Evolutionary conservation across 345 rosid genomes (phyloP).

Genomic region (Dimocarpus longan): DNA sequence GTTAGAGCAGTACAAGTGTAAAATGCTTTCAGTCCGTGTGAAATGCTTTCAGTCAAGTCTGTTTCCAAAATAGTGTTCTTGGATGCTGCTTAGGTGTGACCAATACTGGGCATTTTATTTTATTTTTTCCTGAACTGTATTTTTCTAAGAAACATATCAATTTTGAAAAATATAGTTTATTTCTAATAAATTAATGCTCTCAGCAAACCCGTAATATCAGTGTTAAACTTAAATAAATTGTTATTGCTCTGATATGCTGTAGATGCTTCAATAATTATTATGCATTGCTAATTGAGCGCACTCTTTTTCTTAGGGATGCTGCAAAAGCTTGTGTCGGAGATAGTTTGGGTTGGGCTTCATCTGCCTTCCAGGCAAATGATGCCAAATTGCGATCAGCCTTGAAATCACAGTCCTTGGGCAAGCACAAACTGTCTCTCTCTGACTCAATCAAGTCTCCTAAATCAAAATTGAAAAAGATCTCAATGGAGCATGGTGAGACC

Average conservation of each 20-base stretch:
- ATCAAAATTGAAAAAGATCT: slow-evolving; percentile 62
- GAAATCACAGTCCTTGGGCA: slow-evolving; percentile 64
- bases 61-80: not conserved
- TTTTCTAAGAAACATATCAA: no score
- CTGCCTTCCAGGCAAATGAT: slow-evolving; percentile 64
- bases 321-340: slow-evolving; percentile 60
- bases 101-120: not conserved
- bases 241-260: not conserved
- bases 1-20: not conserved
- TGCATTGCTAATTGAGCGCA: slow-evolving; percentile 12
- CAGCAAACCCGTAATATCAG: not conserved
- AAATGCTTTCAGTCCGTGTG: not conserved
- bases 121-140: no score
- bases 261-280: not conserved
- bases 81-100: not conserved
- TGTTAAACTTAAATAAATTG: not conserved
- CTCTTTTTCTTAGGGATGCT: slow-evolving; percentile 58
- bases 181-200: not conserved
- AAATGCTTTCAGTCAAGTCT: not conserved
- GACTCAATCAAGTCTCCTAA: slow-evolving; percentile 63
- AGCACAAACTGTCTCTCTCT: slow-evolving; percentile 62
- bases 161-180: no score
- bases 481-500: slow-evolving; percentile 42
- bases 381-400: slow-evolving; percentile 46
- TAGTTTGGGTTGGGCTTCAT: slow-evolving; percentile 61